Base-by-base conservation (phyloP, 108 stramenopile genomes). In the Bacterosira constricta region DNA sequence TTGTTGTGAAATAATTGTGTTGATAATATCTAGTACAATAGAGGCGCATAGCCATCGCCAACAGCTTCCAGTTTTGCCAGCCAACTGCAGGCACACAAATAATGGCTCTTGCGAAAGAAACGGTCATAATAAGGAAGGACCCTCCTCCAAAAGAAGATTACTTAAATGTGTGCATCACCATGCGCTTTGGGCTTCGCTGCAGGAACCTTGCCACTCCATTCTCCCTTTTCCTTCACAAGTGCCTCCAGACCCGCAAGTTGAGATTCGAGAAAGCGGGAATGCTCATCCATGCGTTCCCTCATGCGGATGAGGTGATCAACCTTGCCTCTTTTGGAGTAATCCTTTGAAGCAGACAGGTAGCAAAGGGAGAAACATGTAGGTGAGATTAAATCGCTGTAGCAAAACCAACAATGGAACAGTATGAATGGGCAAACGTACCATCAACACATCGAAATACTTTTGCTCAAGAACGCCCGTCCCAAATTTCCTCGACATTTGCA, bases 251-350 rank as follows among this genome's bases (percentile, higher is more conserved):
- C 91, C 42, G 91, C 93, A 42, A 95, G 64, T 66, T 95, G 90
- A 9, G 81, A 63, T 53, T 92, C 93, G 23, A 95, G 77, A 63
- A 85, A 90, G 41, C 89, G 63, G 9, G 88, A 80, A 63, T 95
- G 93, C 0, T 91, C 90, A 60, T 95, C 93, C 68, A 95, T 47
- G 2, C 93, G 86, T 64, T 95, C 93, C 45, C 93, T 68, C 91
- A 95, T 92, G 12, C 89, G 84, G 51, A 95, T 95, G 58, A 95
- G 71, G 66, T 95, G 93, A 63, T 95, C 93, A 12, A 95, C 88
- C 63, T 92, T 95, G 12, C 90, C 93, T 65, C 93, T 71, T 49
- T 77, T 77, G 26, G 90, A 91, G 69, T 95, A 95, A 79, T 95
- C 93, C 60, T 69, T 7, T 17, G 37, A 61, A 26, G 7, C 29